These are phyloP conservation scores for Cordia subcordata DNA, from an alignment of 257 asterid genomes.

Conservation along the genomic window DNA sequence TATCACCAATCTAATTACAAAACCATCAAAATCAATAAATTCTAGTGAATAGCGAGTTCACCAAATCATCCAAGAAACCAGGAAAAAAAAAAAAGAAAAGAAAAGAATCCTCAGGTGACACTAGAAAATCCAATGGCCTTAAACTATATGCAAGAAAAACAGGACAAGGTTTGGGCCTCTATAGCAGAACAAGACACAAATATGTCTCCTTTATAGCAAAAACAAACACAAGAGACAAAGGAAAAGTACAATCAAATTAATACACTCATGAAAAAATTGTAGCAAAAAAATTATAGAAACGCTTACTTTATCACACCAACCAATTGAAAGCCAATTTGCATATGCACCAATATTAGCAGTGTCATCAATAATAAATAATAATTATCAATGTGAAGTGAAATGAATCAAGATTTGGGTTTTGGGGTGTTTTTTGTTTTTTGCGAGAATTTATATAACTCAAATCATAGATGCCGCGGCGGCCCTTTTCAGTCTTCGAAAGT, in stretches of 20 bases:
- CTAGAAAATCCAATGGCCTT: background rate
- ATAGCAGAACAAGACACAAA: conserved; percentile 11
- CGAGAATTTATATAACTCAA: conserved; percentile 11
- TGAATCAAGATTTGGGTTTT: conserved; percentile 2
- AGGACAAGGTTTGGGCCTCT: conserved; percentile 8
- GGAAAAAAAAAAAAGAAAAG: too few relatives aligned
- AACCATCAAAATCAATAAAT: background rate
- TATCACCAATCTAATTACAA: background rate
- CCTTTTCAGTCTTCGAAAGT: background rate
- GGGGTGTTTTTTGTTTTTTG: conserved; percentile 8
- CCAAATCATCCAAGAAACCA: background rate
- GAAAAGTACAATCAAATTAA: background rate
- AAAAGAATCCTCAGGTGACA: background rate
- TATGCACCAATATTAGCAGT: background rate
- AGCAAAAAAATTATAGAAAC: background rate
- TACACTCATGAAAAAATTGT: background rate
- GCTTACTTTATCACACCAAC: background rate
- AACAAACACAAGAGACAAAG: background rate
- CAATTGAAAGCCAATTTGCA: conserved; percentile 2
- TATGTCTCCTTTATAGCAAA: background rate
- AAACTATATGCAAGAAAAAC: too few relatives aligned
- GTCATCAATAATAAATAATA: conserved; percentile 1
- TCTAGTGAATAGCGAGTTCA: background rate
- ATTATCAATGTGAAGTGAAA: conserved; percentile 16
- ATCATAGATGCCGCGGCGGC: conserved; percentile 12